Percentiles rank a stretch among this genome's conserved stretches.
Conservation (phyloP, 495 filamentous ascomycete species). For the Penicillium flavigenum region DNA sequence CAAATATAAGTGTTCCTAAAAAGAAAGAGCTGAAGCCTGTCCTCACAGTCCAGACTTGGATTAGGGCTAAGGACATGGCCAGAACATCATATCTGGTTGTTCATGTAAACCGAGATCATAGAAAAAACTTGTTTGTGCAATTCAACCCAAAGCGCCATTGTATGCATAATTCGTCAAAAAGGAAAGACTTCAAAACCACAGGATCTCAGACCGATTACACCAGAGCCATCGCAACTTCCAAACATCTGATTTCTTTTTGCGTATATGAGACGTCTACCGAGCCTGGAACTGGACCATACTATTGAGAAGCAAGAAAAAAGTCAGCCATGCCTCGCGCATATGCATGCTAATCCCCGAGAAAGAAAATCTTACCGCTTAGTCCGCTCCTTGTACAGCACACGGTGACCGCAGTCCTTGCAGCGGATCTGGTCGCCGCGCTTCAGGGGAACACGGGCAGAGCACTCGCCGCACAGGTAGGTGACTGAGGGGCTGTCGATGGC, state of each 20-base stretch:
- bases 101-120: not conserved
- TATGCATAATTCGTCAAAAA: slow-evolving; percentile 29
- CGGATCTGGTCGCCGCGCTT: slow-evolving; percentile 85
- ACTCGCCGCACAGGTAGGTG: slow-evolving; percentile 91
- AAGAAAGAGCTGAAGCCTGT: not conserved
- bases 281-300: slow-evolving; percentile 99
- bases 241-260: not conserved
- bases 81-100: not conserved
- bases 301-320: slow-evolving; percentile 26
- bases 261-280: slow-evolving; percentile 47
- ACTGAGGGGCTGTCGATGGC: slow-evolving; percentile 53
- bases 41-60: not conserved
- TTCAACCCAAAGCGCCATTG: slow-evolving; percentile 34
- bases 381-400: slow-evolving; percentile 95
- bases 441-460: slow-evolving; percentile 75
- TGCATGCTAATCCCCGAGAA: slow-evolving; percentile 1
- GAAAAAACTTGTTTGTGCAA: slow-evolving; percentile 12
- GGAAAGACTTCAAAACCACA: slow-evolving; percentile 14
- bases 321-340: slow-evolving; percentile 18
- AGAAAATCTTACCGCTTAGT: slow-evolving; percentile 78
- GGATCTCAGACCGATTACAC: slow-evolving; percentile 12
- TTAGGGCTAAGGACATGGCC: not conserved
- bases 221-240: not conserved
- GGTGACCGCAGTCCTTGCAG: slow-evolving; percentile 94
- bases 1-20: not conserved